Conservation (phyloP, 2,329 filamentous ascomycete species). For the Trichoderma afroharzianum region DNA sequence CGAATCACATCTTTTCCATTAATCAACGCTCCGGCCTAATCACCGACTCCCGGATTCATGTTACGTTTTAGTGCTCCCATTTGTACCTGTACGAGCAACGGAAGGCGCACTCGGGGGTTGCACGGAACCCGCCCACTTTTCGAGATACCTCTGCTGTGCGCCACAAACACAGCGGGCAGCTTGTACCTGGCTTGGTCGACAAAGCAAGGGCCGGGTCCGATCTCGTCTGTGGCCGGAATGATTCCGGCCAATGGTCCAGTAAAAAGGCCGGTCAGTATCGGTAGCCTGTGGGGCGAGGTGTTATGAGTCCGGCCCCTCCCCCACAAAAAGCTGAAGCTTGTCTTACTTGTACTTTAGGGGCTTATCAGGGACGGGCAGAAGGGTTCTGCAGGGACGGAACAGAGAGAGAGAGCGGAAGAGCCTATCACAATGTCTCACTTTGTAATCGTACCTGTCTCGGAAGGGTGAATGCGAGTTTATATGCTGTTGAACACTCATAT, state of each 20-base stretch:
- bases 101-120: slow-evolving; percentile 1
- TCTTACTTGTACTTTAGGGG: not conserved
- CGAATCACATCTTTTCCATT: slow-evolving; percentile 10
- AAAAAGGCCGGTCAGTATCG: slow-evolving; percentile 24
- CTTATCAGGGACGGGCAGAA: slow-evolving; percentile 21
- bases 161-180: not conserved
- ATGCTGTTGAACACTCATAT: not conserved
- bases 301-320: slow-evolving; percentile 16
- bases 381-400: not conserved
- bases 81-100: not conserved
- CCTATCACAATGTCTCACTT: not conserved
- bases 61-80: not conserved
- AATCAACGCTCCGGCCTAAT: slow-evolving; percentile 1
- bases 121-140: slow-evolving; percentile 10
- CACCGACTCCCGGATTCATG: not conserved
- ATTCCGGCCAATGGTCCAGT: slow-evolving; percentile 32
- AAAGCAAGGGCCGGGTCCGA: slow-evolving; percentile 25
- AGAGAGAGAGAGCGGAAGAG: not conserved
- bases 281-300: slow-evolving; percentile 19
- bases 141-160: not conserved
- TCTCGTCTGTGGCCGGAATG: slow-evolving; percentile 32
- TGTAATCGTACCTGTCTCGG: not conserved
- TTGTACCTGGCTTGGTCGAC: slow-evolving; percentile 8
- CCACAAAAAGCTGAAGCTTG: slow-evolving; percentile 1
- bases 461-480: not conserved